Base-by-base conservation (phyloP, 257 asterid species). In the Cinchona pubescens region DNA sequence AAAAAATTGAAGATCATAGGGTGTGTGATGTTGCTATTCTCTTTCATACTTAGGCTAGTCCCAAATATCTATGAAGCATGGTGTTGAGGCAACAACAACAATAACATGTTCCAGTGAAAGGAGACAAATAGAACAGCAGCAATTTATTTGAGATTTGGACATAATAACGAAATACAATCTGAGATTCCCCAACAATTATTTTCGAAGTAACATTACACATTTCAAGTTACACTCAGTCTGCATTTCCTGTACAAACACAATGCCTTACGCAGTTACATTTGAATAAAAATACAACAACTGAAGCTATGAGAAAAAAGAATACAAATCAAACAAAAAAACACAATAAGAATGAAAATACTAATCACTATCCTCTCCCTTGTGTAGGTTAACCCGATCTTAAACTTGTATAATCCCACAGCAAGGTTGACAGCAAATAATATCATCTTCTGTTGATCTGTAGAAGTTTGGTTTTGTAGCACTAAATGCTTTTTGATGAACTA, bases 181-280 rank as follows among this genome's bases (percentile, higher is more conserved):
- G n/a, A 14, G 13, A 56, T 11, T 56, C 5, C 62, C 60, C 16
- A 25, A 10, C 63, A 56, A 11, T 6, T 25, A 56, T 25, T 56
- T 21, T 53, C 55, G 37, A 71, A 71, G 51, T 55, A 35, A n/a
- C 66, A 55, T 23, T 8, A 55, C 40, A 51, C 5, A 19, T 19
- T 3, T 16, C 7, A n/a, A 14, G 51, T 14, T 72, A 55, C 67
- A 56, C 75, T 51, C 65, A 53, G 75, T 71, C n/a, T 25, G 25
- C 67, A 56, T 72, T 72, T 38, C 40, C 76, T 72, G 68, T 72
- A 58, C 76, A 72, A 40, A 35, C 56, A 72, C 56, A 58, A 25
- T 40, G 67, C 34, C 75, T 4, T 38, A 16, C 45, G 18, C 53
- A 18, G n/a, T 56, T 45, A 15, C 18, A 55, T 12, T 53, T 12